These are phyloP conservation scores for Penicillium frequentans DNA, from an alignment of 2,329 filamentous ascomycete species.

Conservation along the genomic window DNA sequence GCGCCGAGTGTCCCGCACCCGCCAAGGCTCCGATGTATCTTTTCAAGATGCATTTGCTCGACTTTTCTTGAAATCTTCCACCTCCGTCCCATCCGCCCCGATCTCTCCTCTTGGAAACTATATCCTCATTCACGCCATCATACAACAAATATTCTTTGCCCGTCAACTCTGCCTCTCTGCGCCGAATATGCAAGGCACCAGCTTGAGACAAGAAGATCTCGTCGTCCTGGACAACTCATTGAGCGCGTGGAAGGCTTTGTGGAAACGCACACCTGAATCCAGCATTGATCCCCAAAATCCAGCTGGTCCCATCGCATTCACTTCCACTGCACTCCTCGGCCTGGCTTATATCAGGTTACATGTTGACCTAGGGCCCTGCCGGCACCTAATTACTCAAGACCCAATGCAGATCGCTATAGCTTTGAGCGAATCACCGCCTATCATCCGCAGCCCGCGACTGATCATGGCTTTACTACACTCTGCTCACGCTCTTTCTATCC, in stretches of 20 bases:
- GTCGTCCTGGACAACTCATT: conserved; percentile 48
- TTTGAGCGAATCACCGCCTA: conserved; percentile 43
- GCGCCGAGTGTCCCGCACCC: conserved; percentile 41
- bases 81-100: conserved; percentile 33
- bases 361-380: conserved; percentile 49
- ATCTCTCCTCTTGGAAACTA: conserved; percentile 56
- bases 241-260: conserved; percentile 52
- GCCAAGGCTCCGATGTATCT: conserved; percentile 36
- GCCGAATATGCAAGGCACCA: conserved; percentile 43
- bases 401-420: conserved; percentile 48
- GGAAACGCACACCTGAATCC: conserved; percentile 55
- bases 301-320: conserved; percentile 55
- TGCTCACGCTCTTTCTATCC: conserved; percentile 56
- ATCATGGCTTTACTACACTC: conserved; percentile 54
- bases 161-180: conserved; percentile 49
- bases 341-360: conserved; percentile 50
- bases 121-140: conserved; percentile 55
- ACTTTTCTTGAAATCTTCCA: conserved; percentile 42
- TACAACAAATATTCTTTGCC: conserved; percentile 56
- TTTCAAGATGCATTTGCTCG: conserved; percentile 49
- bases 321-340: conserved; percentile 49
- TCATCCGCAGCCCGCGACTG: conserved; percentile 47
- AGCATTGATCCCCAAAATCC: conserved; percentile 55
- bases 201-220: conserved; percentile 46
- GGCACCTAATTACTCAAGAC: conserved; percentile 50